phyloP scores from a whole-genome alignment of 805 yeast genomes.

The Zygosaccharomyces bisporus region DNA sequence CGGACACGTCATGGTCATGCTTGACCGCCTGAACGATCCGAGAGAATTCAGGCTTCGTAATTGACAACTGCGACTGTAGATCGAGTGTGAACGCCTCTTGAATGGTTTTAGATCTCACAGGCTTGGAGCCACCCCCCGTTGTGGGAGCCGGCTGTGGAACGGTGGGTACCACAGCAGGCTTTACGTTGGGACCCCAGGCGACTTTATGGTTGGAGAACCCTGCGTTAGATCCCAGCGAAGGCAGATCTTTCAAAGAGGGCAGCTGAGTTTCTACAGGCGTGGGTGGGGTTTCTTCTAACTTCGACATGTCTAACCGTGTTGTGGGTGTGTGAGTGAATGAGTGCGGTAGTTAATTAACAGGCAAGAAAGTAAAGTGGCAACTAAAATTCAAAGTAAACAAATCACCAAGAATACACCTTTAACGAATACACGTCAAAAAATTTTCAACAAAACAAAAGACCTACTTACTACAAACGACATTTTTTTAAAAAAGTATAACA shows the following conservation, averaged over 20 bases:
- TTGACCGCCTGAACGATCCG: slow-evolving; percentile 63
- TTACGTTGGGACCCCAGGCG: slow-evolving; percentile 48
- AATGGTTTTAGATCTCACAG: slow-evolving; percentile 54
- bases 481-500: neutral
- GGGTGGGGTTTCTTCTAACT: slow-evolving; percentile 20
- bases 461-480: neutral
- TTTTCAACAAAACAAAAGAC: slow-evolving; percentile 1
- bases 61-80: slow-evolving; percentile 60
- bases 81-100: slow-evolving; percentile 79
- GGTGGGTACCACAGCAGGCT: slow-evolving; percentile 35
- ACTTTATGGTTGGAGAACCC: slow-evolving; percentile 29
- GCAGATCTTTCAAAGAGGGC: slow-evolving; percentile 49
- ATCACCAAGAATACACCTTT: neutral
- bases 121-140: slow-evolving; percentile 37
- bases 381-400: neutral
- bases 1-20: slow-evolving; percentile 54
- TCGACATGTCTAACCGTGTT: slow-evolving; percentile 11
- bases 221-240: slow-evolving; percentile 56
- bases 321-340: neutral
- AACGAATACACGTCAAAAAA: neutral
- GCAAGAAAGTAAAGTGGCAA: too few relatives aligned
- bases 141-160: slow-evolving; percentile 23
- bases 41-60: slow-evolving; percentile 62
- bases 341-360: too few relatives aligned
- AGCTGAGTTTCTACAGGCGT: slow-evolving; percentile 22